Conservation (phyloP, 148 eudicot genomes). For the Cornus controversa region DNA sequence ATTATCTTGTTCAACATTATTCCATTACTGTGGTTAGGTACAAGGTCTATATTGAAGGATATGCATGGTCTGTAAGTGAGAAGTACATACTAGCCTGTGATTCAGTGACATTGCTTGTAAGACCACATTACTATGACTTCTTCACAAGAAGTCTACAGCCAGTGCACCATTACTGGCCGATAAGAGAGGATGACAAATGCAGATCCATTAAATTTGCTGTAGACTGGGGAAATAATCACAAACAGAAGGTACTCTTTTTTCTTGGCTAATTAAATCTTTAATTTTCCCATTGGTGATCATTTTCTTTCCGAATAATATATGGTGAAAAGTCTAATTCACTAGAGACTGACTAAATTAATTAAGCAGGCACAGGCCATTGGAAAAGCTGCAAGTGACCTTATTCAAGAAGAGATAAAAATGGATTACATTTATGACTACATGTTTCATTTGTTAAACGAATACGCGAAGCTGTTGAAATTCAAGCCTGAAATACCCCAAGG, state of each 20-base stretch:
- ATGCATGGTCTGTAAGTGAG: conserved; percentile 64
- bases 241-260: conserved; percentile 31
- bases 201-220: conserved; percentile 53
- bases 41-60: conserved; percentile 67
- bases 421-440: conserved; percentile 24
- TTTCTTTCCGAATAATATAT: too few species aligned
- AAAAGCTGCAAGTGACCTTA: conserved; percentile 24
- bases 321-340: background rate
- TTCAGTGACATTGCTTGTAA: conserved; percentile 47
- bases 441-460: conserved; percentile 27
- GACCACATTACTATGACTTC: conserved; percentile 50
- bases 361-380: conserved; percentile 27
- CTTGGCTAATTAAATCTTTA: too few species aligned
- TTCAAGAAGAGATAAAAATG: conserved; percentile 24
- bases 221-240: conserved; percentile 53
- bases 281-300: too few species aligned
- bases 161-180: conserved; percentile 61
- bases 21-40: conserved; percentile 24
- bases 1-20: background rate
- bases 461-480: conserved; percentile 28
- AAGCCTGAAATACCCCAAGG: conserved; percentile 20
- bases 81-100: conserved; percentile 57
- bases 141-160: conserved; percentile 57
- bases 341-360: too few species aligned
- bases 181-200: conserved; percentile 36